Base-by-base conservation (phyloP, 192 early-diverging fungal species). In the Backusella circina region DNA sequence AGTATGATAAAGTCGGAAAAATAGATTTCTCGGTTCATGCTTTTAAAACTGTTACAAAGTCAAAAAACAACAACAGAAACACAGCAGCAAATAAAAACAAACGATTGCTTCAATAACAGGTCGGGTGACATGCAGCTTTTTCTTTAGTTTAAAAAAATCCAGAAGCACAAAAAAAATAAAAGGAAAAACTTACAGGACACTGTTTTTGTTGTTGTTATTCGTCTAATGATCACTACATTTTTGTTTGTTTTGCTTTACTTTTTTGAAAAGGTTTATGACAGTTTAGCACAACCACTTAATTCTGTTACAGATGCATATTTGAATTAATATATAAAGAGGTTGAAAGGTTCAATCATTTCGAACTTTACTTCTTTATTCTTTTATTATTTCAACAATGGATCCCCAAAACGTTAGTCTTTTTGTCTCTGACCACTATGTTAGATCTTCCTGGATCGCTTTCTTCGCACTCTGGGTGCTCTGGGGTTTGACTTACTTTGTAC, bases 381-480 rank as follows among this genome's bases (percentile, higher is more conserved):
- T 28, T 44, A 30, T 39, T 28, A n/a, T 44, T 71, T 30, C 18
- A 73, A 73, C 32, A 64, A 73, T 73, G 71, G 47, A 50, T 28
- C 23, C 51, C 31, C 44, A 72, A 38, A 64, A 57, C 54, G 41
- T 70, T 35, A 64, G 66, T 23, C 18, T 13, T n/a, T 80, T 80
- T 30, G 28, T 39, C 30, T 16, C 26, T 57, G 30, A 77, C 31
- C 31, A 18, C 50, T 32, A 74, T 66, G 73, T 77, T 13, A 35
- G 73, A 9, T 44, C 70, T 26, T 50, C 70, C 28, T 83, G 82
- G 82, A 73, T 76, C 23, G 78, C 82, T 7, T 74, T 77, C 67
- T 79, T 79, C 6, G 61, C 72, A 2, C 65, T 80, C 0, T 83
- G 71, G 50, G 51, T 74, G 3, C 64, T 80, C 18, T 83, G 77